phyloP scores from a whole-genome alignment of 257 asterid species.

The Linaria vulgaris region DNA sequence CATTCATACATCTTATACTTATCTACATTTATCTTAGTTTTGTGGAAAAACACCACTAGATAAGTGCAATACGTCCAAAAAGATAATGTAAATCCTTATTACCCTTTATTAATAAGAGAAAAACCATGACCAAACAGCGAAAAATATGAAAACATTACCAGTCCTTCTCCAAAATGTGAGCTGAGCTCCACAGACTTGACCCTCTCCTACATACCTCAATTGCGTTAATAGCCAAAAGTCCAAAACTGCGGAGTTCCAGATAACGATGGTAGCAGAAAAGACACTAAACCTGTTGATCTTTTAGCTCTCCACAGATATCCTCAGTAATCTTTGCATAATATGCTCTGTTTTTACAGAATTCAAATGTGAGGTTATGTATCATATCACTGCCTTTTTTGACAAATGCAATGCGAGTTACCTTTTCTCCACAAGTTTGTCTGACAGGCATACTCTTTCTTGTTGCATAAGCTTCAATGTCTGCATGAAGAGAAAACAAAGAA shows the following conservation, averaged over 20 bases:
- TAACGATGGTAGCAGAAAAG: slow-evolving; percentile 21
- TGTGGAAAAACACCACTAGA: neutral
- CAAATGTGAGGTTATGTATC: slow-evolving; percentile 23
- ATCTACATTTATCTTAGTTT: neutral
- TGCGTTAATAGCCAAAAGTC: slow-evolving; percentile 8
- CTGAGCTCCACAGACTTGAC: slow-evolving; percentile 34
- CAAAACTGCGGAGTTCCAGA: slow-evolving; percentile 25
- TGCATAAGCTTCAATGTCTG: slow-evolving; percentile 81
- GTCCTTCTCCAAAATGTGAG: slow-evolving; percentile 36
- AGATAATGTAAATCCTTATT: slow-evolving; percentile 17
- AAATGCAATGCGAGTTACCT: slow-evolving; percentile 47
- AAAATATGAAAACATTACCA: slow-evolving; percentile 36
- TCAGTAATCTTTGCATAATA: slow-evolving; percentile 43
- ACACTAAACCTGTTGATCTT: slow-evolving; percentile 65
- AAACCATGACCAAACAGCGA: slow-evolving; percentile 3
- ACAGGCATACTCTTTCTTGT: slow-evolving; percentile 56
- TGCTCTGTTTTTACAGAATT: slow-evolving; percentile 45
- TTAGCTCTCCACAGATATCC: slow-evolving; percentile 43
- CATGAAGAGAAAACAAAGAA: slow-evolving; percentile 34
- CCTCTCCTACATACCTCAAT: slow-evolving; percentile 52
- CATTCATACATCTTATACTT: neutral
- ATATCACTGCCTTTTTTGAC: slow-evolving; percentile 22
- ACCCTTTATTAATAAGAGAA: slow-evolving; percentile 8
- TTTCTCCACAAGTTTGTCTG: slow-evolving; percentile 56
- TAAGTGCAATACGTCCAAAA: slow-evolving; percentile 13